These are phyloP conservation scores for Actinomucor elegans DNA, from an alignment of 371 early-diverging fungal genomes.

Conservation along the genomic window DNA sequence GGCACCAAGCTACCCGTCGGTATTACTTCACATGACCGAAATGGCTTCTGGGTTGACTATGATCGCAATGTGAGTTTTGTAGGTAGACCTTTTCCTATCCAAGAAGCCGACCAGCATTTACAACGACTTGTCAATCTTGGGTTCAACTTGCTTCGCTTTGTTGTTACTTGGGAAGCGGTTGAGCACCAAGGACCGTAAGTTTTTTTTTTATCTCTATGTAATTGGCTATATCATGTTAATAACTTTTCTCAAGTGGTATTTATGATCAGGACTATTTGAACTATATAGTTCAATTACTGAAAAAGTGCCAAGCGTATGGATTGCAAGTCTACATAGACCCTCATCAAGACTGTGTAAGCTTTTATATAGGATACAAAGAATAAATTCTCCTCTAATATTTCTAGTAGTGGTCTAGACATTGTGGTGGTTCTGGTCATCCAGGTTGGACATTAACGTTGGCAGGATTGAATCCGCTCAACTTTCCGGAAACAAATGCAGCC, in stretches of 20 bases:
- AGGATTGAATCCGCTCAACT: constrained; percentile 66
- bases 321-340: constrained; percentile 84
- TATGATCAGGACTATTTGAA: constrained; percentile 85
- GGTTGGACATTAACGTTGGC: constrained; percentile 80
- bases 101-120: constrained; percentile 85
- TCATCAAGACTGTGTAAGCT: constrained; percentile 71
- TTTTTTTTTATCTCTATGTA: no score
- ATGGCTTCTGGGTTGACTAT: constrained; percentile 57
- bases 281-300: constrained; percentile 67
- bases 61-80: constrained; percentile 60
- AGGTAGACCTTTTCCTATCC: constrained; percentile 78
- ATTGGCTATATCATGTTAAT: not conserved
- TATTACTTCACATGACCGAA: constrained; percentile 47
- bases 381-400: not conserved
- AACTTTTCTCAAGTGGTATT: constrained; percentile 59
- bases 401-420: constrained; percentile 71
- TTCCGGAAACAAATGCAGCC: constrained; percentile 70
- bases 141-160: constrained; percentile 74
- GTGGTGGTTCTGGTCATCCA: constrained; percentile 87
- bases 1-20: constrained; percentile 61
- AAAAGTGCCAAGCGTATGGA: constrained; percentile 63
- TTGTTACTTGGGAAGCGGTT: constrained; percentile 86
- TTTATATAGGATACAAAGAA: not conserved
- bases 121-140: constrained; percentile 74
- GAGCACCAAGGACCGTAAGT: constrained; percentile 80